These are phyloP conservation scores for Pestalotiopsis sp. DNA, from an alignment of 2,329 filamentous ascomycete genomes.

Conservation along the genomic window DNA sequence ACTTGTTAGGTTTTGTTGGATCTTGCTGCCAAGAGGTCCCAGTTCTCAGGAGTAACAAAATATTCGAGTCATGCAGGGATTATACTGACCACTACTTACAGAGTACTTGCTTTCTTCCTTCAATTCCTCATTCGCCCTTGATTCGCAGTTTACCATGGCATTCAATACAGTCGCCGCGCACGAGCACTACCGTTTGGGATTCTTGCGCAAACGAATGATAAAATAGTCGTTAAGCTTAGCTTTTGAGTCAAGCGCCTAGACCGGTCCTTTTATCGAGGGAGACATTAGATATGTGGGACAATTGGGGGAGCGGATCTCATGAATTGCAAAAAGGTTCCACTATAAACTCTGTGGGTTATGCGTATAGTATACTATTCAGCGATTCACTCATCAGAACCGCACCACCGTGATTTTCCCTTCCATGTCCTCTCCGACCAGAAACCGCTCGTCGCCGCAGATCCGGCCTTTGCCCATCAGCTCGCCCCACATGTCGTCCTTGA, in stretches of 20 bases:
- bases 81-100: background rate
- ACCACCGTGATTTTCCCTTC: conserved; percentile 53
- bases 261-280: background rate
- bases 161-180: too few species aligned
- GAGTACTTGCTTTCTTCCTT: background rate
- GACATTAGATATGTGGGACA: background rate
- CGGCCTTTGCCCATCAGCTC: conserved; percentile 54
- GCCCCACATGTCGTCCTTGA: conserved; percentile 46
- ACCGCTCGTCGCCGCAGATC: conserved; percentile 63
- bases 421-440: conserved; percentile 62
- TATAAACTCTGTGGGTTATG: background rate
- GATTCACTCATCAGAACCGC: background rate
- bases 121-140: too few species aligned
- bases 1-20: background rate
- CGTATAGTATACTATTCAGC: background rate
- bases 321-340: background rate
- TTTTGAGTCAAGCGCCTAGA: background rate
- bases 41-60: background rate
- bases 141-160: too few species aligned
- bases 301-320: background rate
- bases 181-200: too few species aligned
- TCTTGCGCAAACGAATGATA: background rate
- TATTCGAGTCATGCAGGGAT: background rate
- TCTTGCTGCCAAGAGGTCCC: background rate
- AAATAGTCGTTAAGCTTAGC: background rate